Evolutionary conservation across 139 green algal species (phyloP), one percentile per base, ranked within the genome.

Genomic region (Pleodorina starrii): DNA sequence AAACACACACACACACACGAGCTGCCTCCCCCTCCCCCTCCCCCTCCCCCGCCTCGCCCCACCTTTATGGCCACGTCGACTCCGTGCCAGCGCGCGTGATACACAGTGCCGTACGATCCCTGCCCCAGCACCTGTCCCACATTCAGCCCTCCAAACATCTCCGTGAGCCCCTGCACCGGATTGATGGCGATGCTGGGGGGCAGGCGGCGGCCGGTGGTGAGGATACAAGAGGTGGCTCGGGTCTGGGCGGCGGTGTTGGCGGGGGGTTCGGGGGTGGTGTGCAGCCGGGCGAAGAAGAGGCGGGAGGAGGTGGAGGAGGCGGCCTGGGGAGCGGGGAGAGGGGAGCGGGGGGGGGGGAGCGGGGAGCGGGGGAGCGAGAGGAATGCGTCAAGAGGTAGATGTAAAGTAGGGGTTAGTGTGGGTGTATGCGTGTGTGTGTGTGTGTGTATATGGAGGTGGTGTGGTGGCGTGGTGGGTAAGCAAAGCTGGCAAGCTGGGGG

Each of bases 61-160:
- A 92, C 90, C 90, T 92, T 92, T 35, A 88, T 69, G 12, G 90
- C 90, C 48, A 90, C 90, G 46, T 88, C 66, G 51, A 78, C 72
- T 16, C 85, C 90, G 25, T 92, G 68, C 90, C 84, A 90, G 3
- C 35, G n/a, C 23, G 51, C 90, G 36, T 82, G 69, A 63, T 87
- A 92, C 46, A 92, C 90, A 0, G 84, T 90, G n/a, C 90, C 90
- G 43, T 85, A 89, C 38, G 36, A 42, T 51, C 90, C 90, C 68
- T 88, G 78, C 5, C 90, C 90, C 78, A 92, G 90, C 60, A 91
- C 81, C 81, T 91, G 88, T 4, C 74, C 73, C 54, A 91, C 44
- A n/a, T 35, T 6, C 42, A 91, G 51, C 9, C 72, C 88, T 42
- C 57, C 40, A 35, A 84, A 91, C 38, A 91, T 71, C 43, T 84